phyloP scores from a whole-genome alignment of 2,329 filamentous ascomycete species.

The Cercospora berteroae region DNA sequence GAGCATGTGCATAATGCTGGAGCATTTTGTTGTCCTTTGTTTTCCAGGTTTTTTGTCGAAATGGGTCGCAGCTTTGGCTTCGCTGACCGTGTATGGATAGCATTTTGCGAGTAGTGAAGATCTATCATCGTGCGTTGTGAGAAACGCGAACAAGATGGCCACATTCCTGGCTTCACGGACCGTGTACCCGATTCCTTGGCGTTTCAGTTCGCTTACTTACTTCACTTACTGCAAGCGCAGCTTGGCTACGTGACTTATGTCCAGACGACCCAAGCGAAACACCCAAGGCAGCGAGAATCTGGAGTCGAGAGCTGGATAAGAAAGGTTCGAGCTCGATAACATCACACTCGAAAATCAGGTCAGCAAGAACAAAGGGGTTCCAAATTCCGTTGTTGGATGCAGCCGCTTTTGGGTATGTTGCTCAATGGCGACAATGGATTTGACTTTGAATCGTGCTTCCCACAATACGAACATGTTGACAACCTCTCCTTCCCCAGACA shows the following conservation, averaged over 20 bases:
- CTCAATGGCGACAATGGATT: background rate
- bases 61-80: slow-evolving; percentile 41
- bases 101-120: background rate
- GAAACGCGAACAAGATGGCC: background rate
- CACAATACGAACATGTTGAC: background rate
- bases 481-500: background rate
- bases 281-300: too few relatives aligned
- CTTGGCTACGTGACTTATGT: background rate
- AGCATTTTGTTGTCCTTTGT: slow-evolving; percentile 16
- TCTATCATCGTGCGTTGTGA: background rate
- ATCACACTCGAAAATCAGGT: background rate
- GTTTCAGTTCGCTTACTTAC: background rate
- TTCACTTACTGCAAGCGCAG: background rate
- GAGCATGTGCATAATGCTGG: slow-evolving; percentile 23
- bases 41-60: background rate
- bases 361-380: background rate
- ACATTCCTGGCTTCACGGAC: background rate
- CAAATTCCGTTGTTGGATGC: background rate
- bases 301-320: too few relatives aligned
- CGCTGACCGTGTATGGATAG: slow-evolving; percentile 35
- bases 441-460: background rate
- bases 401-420: background rate
- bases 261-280: background rate
- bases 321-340: too few relatives aligned
- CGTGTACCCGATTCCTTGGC: background rate